Evolutionary conservation across 2,329 filamentous ascomycete genomes (phyloP), one percentile per base, ranked within the genome.

Genomic region (Remersonia thermophila): DNA sequence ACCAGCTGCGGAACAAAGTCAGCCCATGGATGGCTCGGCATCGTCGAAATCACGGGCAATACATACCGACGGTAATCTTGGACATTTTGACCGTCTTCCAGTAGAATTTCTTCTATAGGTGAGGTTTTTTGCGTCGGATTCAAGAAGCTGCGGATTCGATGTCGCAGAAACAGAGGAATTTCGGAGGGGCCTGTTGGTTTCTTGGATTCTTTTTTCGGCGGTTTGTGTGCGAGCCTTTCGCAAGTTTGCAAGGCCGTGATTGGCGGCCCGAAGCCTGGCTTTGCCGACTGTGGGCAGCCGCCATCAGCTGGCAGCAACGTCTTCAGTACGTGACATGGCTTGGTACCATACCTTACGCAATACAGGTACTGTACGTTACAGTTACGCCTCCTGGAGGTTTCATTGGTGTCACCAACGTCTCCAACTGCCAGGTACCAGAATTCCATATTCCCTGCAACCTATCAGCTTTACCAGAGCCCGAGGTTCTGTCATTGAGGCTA

Each of bases 51-150:
- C 30, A 18, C 15, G 16, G 27, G 26, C 33, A 41, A 37, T 37
- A 33, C 66, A 40, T 66, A 75, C 71, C 72, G 71, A 77, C 76
- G 77, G 80, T 83, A 69, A 85, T 85, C 69, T 87, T 87, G 55
- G 82, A 86, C 81, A 86, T 84, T 52, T 66, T 78, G 73, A 74
- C 79, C 81, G 81, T 86, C 82, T 86, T 83, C 80, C 81, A 83
- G 71, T 81, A 83, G 77, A 80, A 62, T 65, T 47, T 47, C 51
- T 73, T 79, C 77, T 81, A 82, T 75, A 82, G 80, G 80, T 83
- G 75, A 71, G 74, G 74, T 60, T 56, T 62, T 44, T 54, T 60
- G 57, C 59, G 60, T 57, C 45, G 51, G 20, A 23, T 49, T 44
- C 49, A 39, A 35, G 34, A 39, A 38, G 39, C 30, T 37, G 29